phyloP scores from a whole-genome alignment of 495 filamentous ascomycete species.

The Lepidopterella palustris region DNA sequence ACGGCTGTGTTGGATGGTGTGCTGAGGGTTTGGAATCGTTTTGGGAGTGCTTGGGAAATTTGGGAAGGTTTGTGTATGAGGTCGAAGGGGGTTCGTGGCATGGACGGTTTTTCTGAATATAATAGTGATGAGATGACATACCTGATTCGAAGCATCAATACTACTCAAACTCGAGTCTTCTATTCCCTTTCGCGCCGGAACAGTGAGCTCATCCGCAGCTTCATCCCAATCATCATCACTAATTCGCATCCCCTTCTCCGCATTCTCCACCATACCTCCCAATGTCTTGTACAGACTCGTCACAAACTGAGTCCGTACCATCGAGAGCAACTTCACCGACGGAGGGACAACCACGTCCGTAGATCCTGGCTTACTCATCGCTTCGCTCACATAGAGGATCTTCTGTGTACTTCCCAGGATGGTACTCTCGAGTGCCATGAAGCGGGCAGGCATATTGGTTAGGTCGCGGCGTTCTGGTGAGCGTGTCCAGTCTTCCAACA shows the following conservation, averaged over 20 bases:
- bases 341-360: conserved; percentile 75
- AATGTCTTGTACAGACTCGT: conserved; percentile 85
- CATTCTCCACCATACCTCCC: conserved; percentile 92
- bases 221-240: conserved; percentile 51
- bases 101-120: no score
- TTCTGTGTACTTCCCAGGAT: conserved; percentile 81
- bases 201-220: conserved; percentile 35
- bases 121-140: conserved; percentile 50
- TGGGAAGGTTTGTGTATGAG: background rate
- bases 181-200: conserved; percentile 29
- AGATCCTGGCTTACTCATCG: conserved; percentile 58
- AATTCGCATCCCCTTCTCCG: conserved; percentile 60
- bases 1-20: background rate
- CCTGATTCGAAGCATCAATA: conserved; percentile 61
- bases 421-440: conserved; percentile 70
- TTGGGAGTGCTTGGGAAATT: background rate
- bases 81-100: background rate
- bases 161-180: conserved; percentile 14
- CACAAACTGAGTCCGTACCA: conserved; percentile 81
- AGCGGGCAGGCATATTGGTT: conserved; percentile 82
- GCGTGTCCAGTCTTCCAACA: conserved; percentile 86
- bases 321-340: conserved; percentile 72
- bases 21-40: background rate
- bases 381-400: conserved; percentile 86
- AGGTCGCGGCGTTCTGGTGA: conserved; percentile 69